Conservation (phyloP, 1,139 yeast species). For the Ogataea hybrid region DNA sequence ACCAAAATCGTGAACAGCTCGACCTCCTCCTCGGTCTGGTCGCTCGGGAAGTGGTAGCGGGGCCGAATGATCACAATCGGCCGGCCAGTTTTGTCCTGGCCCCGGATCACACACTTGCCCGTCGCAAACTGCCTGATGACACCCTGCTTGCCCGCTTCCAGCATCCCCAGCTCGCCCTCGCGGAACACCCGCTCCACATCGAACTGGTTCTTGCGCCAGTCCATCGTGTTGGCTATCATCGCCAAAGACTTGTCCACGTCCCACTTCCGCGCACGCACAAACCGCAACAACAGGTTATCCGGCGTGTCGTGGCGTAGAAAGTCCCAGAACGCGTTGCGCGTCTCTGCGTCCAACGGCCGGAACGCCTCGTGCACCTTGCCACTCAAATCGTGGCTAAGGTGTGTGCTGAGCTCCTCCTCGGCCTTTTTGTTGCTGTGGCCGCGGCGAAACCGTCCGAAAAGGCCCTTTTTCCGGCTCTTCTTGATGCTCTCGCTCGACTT, state of each 20-base stretch:
- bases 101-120: conserved; percentile 65
- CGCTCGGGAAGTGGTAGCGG: conserved; percentile 67
- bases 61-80: conserved; percentile 74
- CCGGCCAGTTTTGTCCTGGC: conserved; percentile 60
- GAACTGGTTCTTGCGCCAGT: conserved; percentile 63
- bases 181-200: conserved; percentile 56
- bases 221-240: conserved; percentile 66
- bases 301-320: conserved; percentile 66
- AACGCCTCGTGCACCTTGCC: conserved; percentile 30
- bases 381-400: conserved; percentile 5
- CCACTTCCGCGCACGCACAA: conserved; percentile 74
- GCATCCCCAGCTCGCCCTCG: conserved; percentile 56
- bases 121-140: conserved; percentile 48
- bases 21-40: conserved; percentile 66
- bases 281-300: conserved; percentile 66
- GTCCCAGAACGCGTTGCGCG: conserved; percentile 49
- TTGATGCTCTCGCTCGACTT: conserved; percentile 16
- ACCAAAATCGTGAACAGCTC: conserved; percentile 62
- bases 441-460: conserved; percentile 26
- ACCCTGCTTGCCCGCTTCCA: conserved; percentile 39
- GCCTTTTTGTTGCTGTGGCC: conserved; percentile 23
- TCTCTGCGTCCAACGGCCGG: conserved; percentile 41
- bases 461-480: conserved; percentile 30
- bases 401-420: conserved; percentile 16
- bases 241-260: conserved; percentile 56